phyloP scores from a whole-genome alignment of 2,329 filamentous ascomycete genomes.

The Talaromyces sp. region DNA sequence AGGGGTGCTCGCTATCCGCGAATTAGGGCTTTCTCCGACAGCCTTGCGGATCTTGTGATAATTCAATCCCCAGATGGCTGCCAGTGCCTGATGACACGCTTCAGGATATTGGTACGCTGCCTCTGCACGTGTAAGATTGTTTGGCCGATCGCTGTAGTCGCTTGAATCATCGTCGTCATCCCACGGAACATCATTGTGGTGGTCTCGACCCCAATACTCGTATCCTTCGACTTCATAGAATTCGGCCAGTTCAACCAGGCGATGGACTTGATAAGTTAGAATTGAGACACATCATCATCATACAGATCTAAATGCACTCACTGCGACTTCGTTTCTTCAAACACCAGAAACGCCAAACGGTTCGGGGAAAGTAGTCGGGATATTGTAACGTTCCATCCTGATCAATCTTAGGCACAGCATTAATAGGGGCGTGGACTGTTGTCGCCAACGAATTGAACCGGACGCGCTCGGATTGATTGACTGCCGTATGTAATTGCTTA shows the following conservation, averaged over 20 bases:
- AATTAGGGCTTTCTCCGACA: slow-evolving; percentile 33
- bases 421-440: slow-evolving; percentile 38
- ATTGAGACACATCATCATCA: slow-evolving; percentile 1
- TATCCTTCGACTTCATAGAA: slow-evolving; percentile 42
- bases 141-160: slow-evolving; percentile 37
- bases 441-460: slow-evolving; percentile 42
- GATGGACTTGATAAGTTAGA: slow-evolving; percentile 33
- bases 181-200: slow-evolving; percentile 28
- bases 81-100: slow-evolving; percentile 40
- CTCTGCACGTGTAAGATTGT: slow-evolving; percentile 34
- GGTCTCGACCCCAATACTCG: slow-evolving; percentile 39
- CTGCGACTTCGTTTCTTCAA: slow-evolving; percentile 40
- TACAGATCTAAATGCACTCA: slow-evolving; percentile 26
- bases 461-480: slow-evolving; percentile 35
- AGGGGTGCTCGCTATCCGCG: slow-evolving; percentile 26
- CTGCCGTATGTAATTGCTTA: slow-evolving; percentile 33
- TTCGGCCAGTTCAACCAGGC: slow-evolving; percentile 38
- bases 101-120: slow-evolving; percentile 37
- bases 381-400: slow-evolving; percentile 35
- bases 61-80: slow-evolving; percentile 39
- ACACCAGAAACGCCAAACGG: slow-evolving; percentile 43
- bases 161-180: slow-evolving; percentile 37
- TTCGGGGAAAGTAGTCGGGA: slow-evolving; percentile 39
- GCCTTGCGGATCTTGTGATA: slow-evolving; percentile 44
- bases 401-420: slow-evolving; percentile 34